Percentiles rank a stretch among this genome's conserved stretches.
Conservation (phyloP, 805 yeast genomes). For the Komagataella mondaviorum region DNA sequence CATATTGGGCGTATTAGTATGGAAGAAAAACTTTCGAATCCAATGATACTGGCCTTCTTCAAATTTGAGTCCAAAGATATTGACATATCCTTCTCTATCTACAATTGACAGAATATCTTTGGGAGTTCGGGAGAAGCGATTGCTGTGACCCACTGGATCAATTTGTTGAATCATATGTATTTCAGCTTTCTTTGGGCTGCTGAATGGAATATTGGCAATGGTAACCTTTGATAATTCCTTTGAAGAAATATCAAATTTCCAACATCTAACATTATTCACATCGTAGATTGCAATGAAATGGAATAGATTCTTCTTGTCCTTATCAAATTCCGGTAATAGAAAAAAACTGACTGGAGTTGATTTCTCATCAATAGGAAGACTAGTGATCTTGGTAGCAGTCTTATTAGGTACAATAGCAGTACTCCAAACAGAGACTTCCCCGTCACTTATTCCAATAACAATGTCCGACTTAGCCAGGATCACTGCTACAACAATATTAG, state of each 20-base stretch:
- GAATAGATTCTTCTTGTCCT: constrained; percentile 12
- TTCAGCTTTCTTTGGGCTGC: constrained; percentile 1
- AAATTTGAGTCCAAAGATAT: constrained; percentile 30
- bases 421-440: constrained; percentile 39
- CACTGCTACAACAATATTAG: constrained; percentile 19
- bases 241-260: constrained; percentile 20
- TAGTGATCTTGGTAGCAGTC: neutral
- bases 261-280: constrained; percentile 21
- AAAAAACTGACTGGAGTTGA: constrained; percentile 15
- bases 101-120: constrained; percentile 46
- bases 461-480: constrained; percentile 32
- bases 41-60: constrained; percentile 26
- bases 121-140: constrained; percentile 5
- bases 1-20: constrained; percentile 42
- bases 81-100: constrained; percentile 33
- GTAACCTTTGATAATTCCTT: constrained; percentile 10
- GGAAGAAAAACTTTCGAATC: constrained; percentile 33
- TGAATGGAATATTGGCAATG: neutral
- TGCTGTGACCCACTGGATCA: constrained; percentile 47
- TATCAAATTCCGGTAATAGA: constrained; percentile 19
- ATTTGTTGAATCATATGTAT: constrained; percentile 38
- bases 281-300: constrained; percentile 39
- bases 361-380: neutral
- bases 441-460: constrained; percentile 30
- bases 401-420: neutral